phyloP scores from a whole-genome alignment of 495 filamentous ascomycete species.

The Hyaloscypha bicolor region DNA sequence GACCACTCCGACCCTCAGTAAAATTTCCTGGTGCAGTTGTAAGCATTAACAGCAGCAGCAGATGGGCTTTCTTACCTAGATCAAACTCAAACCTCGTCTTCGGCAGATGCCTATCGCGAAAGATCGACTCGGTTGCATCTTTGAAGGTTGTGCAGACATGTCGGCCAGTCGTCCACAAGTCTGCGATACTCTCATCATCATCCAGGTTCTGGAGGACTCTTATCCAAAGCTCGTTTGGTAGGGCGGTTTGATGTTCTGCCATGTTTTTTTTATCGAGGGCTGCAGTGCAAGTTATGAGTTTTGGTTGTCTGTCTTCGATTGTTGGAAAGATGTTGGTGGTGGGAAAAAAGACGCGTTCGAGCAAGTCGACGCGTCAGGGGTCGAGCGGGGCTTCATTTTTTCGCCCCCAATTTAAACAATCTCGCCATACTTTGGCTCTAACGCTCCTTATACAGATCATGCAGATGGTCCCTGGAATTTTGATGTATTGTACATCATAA shows the following conservation, averaged over 20 bases:
- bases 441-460: neutral
- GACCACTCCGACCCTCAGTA: neutral
- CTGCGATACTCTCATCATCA: neutral
- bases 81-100: slow-evolving; percentile 4
- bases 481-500: too few relatives aligned
- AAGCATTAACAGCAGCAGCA: neutral
- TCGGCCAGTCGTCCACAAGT: slow-evolving; percentile 11
- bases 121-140: slow-evolving; percentile 7
- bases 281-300: neutral
- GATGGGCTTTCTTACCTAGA: slow-evolving; percentile 1
- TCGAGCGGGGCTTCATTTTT: too few relatives aligned
- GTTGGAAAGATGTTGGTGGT: neutral
- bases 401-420: too few relatives aligned
- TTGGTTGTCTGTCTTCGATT: neutral
- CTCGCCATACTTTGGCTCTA: too few relatives aligned
- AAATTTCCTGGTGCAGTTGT: neutral
- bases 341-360: neutral
- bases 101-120: slow-evolving; percentile 10
- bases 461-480: neutral
- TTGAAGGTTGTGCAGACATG: slow-evolving; percentile 9
- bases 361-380: neutral
- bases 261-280: neutral
- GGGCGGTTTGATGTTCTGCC: neutral
- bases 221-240: slow-evolving; percentile 15
- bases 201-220: slow-evolving; percentile 5